Evolutionary conservation across 441 rosid species (phyloP).

Genomic region (Iberis amara): DNA sequence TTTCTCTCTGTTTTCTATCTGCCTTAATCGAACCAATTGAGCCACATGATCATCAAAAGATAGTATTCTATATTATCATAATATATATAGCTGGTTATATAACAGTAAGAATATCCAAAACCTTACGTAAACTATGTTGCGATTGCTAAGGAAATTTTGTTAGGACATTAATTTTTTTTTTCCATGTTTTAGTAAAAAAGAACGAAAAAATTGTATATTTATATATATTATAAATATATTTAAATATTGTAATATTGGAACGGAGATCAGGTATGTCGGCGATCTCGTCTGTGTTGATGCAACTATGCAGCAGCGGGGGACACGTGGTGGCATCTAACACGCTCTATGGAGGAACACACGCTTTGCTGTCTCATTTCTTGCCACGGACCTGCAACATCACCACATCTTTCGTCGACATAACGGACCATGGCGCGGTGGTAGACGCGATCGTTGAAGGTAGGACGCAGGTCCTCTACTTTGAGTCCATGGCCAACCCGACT

Average conservation of each 20-base stretch:
- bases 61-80: too few relatives aligned
- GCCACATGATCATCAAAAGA: too few relatives aligned
- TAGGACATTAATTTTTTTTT: background rate
- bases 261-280: slow-evolving; percentile 74
- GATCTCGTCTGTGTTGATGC: slow-evolving; percentile 75
- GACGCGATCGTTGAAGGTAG: slow-evolving; percentile 54
- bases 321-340: slow-evolving; percentile 78
- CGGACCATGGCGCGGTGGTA: slow-evolving; percentile 47
- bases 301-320: slow-evolving; percentile 88
- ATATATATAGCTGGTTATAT: background rate
- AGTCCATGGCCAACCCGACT: slow-evolving; percentile 80
- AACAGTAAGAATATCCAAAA: background rate
- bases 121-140: background rate
- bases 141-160: slow-evolving; percentile 14
- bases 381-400: slow-evolving; percentile 75
- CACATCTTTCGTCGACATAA: slow-evolving; percentile 70
- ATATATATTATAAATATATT: background rate
- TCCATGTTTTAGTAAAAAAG: background rate
- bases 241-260: background rate
- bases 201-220: background rate
- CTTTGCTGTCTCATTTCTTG: slow-evolving; percentile 70
- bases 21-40: too few relatives aligned
- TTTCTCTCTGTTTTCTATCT: too few relatives aligned
- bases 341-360: slow-evolving; percentile 90
- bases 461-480: slow-evolving; percentile 77